Conservation (phyloP, 305 asterid genomes). For the Solanum hybrid region DNA sequence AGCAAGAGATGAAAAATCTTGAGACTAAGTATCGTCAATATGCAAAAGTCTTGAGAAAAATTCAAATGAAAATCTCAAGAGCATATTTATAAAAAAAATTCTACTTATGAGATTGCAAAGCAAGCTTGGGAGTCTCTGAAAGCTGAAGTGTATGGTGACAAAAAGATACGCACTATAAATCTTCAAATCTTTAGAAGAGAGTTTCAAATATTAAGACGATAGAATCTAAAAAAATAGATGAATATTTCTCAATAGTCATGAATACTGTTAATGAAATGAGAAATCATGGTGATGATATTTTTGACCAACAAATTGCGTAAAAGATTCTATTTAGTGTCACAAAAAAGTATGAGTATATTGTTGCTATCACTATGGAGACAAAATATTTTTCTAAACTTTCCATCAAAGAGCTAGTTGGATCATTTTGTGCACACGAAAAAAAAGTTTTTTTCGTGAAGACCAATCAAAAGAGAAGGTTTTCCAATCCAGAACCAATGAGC, state of each 20-base stretch:
- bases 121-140: neutral
- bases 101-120: neutral
- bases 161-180: neutral
- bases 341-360: neutral
- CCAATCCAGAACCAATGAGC: neutral
- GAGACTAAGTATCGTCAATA: neutral
- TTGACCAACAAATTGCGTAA: neutral
- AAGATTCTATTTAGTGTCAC: neutral
- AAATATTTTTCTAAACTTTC: too few relatives aligned
- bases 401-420: neutral
- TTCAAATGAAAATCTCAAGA: neutral
- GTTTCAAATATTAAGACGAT: neutral
- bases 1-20: neutral
- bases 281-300: neutral
- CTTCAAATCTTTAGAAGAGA: neutral
- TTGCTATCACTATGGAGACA: neutral
- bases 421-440: neutral
- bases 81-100: neutral
- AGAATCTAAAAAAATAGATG: neutral
- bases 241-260: neutral
- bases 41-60: neutral
- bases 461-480: neutral
- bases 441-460: neutral
- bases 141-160: neutral
- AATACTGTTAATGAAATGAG: neutral